Percentiles rank a stretch among this genome's conserved stretches.
These are phyloP conservation scores for Oryza coarctata DNA, from an alignment of 176 grass and related monocot genomes.

Conservation along the genomic window DNA sequence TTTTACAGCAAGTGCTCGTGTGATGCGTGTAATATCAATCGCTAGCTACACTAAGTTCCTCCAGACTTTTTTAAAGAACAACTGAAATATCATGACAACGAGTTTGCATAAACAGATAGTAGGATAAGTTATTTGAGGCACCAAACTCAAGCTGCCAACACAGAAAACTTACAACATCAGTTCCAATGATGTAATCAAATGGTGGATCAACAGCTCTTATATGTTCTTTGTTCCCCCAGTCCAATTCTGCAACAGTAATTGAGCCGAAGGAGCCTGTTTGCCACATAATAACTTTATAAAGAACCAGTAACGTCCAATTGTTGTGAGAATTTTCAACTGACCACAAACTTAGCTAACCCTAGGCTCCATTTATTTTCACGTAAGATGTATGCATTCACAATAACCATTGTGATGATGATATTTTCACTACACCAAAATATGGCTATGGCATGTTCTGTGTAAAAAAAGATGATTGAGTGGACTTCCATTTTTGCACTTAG, in stretches of 20 bases:
- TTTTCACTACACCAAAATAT: not conserved
- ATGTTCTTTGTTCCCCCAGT: conserved; percentile 87
- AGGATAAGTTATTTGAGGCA: not conserved
- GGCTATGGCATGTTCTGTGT: not conserved
- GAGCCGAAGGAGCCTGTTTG: conserved; percentile 62
- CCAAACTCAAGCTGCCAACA: not conserved
- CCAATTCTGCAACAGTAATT: conserved; percentile 73
- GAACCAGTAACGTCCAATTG: not conserved
- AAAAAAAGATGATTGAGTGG: not conserved
- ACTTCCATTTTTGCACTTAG: not conserved
- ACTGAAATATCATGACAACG: not conserved
- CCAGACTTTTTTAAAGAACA: not conserved
- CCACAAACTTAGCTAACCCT: not conserved
- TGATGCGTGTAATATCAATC: not conserved
- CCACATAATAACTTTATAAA: not conserved
- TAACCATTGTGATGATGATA: not conserved
- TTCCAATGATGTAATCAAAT: conserved; percentile 98
- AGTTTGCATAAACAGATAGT: not conserved
- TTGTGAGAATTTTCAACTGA: not conserved
- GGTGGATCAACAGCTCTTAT: conserved; percentile 73
- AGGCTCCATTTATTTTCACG: not conserved
- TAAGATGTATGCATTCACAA: not conserved
- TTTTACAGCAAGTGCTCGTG: not conserved
- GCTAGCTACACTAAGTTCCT: not conserved
- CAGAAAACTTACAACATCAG: conserved; percentile 79